Evolutionary conservation across 306 rosid species (phyloP), one percentile per base, ranked within the genome.

Genomic region (Echinosophora koreensis): DNA sequence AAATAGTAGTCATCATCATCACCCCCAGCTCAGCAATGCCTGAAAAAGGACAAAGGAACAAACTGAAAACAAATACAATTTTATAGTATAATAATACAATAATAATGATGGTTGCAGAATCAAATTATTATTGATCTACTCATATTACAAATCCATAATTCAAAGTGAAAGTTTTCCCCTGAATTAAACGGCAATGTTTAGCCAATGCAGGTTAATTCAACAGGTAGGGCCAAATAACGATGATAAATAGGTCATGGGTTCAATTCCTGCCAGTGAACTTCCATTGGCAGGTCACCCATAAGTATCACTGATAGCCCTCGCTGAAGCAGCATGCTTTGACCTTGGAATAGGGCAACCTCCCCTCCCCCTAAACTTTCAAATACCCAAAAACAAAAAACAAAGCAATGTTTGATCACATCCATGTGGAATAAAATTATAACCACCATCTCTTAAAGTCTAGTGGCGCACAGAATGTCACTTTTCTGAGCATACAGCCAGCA

Each of bases 1-100:
- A 84, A 67, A 89, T 72, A 42, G 98, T 92, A 16, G 98, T 92
- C 98, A 90, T 94, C 98, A 94, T 94, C 98, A 94, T 94, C 75
- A 94, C 90, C 81, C 98, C 98, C 82, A 94, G 82, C 92, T 94
- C 98, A 77, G 98, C 98, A 79, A 92, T 92, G 74, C 90, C 98
- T 94, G 94, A 71, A 82, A 86, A 77, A 78, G 49, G 51, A 54
- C 63, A 66, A 47, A 55, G 71, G 60, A 78, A 82, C 42, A 54
- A 57, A 42, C 76, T 82, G 52, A 71, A 77, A 70, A 82, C 41
- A 76, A 69, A 70, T 34, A 69, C 72, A 35, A 28, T 54, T 73
- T 66, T 28, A 17, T 16, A 17, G 10, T 22, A 46, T 52, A 69
- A 50, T 52, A 50, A 63, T 3, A 58, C 47, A 35, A 60, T 35